These are phyloP conservation scores for Alternaria tenuissima DNA, from an alignment of 2,329 filamentous ascomycete species.

Conservation along the genomic window DNA sequence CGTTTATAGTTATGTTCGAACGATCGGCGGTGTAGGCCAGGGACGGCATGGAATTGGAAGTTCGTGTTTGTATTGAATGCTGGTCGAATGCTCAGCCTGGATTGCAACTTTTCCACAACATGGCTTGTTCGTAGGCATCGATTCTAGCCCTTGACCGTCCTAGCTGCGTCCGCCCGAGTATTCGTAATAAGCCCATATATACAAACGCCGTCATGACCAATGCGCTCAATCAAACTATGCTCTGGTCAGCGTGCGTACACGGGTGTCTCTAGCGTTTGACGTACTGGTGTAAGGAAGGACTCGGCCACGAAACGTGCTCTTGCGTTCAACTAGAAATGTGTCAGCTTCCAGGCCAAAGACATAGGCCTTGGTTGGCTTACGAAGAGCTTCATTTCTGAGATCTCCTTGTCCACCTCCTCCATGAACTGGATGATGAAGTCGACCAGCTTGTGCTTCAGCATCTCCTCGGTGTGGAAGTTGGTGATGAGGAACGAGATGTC, in stretches of 20 bases:
- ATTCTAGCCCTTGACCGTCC: neutral
- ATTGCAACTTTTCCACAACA: conserved; percentile 10
- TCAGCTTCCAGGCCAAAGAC: conserved; percentile 36
- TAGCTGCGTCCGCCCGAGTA: conserved; percentile 11
- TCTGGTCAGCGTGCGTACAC: conserved; percentile 7
- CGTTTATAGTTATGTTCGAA: neutral
- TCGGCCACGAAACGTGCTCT: conserved; percentile 97
- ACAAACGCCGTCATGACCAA: conserved; percentile 16
- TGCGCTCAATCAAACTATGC: conserved; percentile 37
- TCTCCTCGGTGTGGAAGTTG: conserved; percentile 97
- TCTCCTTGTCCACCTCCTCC: conserved; percentile 99
- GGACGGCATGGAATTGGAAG: conserved; percentile 1
- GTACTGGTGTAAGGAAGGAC: conserved; percentile 93
- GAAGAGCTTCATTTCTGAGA: conserved; percentile 99
- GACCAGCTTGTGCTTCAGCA: conserved; percentile 98
- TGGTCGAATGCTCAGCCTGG: conserved; percentile 21
- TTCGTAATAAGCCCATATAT: conserved; percentile 13
- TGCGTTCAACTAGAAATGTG: conserved; percentile 78
- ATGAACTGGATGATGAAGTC: conserved; percentile 99
- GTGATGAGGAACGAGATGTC: conserved; percentile 99
- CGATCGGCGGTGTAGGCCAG: conserved; percentile 3
- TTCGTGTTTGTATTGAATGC: conserved; percentile 22
- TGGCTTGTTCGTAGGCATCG: conserved; percentile 7
- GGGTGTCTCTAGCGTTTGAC: conserved; percentile 29
- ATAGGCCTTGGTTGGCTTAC: conserved; percentile 63